Percentiles rank a stretch among this genome's conserved stretches.
These are phyloP conservation scores for Blastobotrys illinoisensis DNA, from an alignment of 1,139 yeast genomes.

Conservation along the genomic window DNA sequence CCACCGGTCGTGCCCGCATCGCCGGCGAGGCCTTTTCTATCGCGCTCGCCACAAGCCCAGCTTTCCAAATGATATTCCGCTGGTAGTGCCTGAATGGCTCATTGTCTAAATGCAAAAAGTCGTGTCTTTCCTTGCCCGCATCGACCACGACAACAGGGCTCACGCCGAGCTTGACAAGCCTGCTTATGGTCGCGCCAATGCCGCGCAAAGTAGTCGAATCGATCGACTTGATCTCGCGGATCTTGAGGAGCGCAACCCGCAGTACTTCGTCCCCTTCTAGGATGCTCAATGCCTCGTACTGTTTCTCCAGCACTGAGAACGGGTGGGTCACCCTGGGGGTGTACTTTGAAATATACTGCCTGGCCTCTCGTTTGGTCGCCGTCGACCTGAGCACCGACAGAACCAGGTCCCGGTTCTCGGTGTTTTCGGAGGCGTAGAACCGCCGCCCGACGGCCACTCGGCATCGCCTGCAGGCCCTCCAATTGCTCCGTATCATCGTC, in stretches of 20 bases:
- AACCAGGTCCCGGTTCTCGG: conserved; percentile 40
- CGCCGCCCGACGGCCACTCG: neutral
- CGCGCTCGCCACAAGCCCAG: conserved; percentile 22
- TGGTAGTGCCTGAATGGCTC: conserved; percentile 21
- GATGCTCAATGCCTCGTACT: conserved; percentile 31
- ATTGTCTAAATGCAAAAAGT: conserved; percentile 21
- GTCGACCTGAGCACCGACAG: conserved; percentile 59
- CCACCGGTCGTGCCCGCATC: conserved; percentile 29
- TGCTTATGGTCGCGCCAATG: conserved; percentile 45
- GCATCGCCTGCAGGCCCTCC: neutral
- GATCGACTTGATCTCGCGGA: conserved; percentile 38
- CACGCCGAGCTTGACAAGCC: conserved; percentile 49
- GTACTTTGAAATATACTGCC: conserved; percentile 51
- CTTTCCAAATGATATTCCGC: conserved; percentile 21
- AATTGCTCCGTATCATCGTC: neutral
- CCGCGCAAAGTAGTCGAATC: conserved; percentile 37
- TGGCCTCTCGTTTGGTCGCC: conserved; percentile 63
- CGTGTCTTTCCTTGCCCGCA: conserved; percentile 29
- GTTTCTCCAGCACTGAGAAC: conserved; percentile 10
- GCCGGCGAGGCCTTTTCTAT: conserved; percentile 20
- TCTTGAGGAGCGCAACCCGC: conserved; percentile 48
- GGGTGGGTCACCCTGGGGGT: conserved; percentile 14
- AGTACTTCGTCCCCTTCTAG: conserved; percentile 33
- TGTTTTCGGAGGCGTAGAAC: neutral
- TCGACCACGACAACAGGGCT: conserved; percentile 38